Evolutionary conservation across 2,329 filamentous ascomycete species (phyloP).

Genomic region (Pestalotiopsis sp.): DNA sequence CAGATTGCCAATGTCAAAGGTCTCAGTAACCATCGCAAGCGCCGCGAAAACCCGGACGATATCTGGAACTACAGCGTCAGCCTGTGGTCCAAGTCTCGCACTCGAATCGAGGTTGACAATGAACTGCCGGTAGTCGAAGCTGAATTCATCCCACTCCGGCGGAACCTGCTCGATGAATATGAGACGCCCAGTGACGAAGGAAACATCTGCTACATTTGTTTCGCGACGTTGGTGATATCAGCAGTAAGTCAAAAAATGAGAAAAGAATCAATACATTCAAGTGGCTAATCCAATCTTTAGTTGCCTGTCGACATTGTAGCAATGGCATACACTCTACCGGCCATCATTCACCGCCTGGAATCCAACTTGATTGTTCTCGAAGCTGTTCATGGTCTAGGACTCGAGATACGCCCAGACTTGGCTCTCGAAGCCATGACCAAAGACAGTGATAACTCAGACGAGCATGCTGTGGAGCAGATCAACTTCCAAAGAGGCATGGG

Average conservation of each 20-base stretch:
- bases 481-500: conserved; percentile 87
- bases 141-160: conserved; percentile 72
- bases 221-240: conserved; percentile 78
- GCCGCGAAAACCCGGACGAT: conserved; percentile 43
- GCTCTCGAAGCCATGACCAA: conserved; percentile 93
- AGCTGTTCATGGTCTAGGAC: conserved; percentile 65
- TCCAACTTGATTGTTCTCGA: conserved; percentile 80
- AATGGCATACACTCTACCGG: conserved; percentile 77
- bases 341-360: conserved; percentile 83
- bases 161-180: conserved; percentile 79
- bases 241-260: conserved; percentile 53
- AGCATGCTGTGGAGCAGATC: conserved; percentile 67
- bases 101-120: conserved; percentile 55
- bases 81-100: conserved; percentile 64
- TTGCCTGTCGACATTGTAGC: conserved; percentile 70
- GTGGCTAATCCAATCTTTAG: conserved; percentile 38
- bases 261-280: neutral
- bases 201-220: conserved; percentile 67
- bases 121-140: conserved; percentile 83
- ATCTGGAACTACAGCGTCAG: conserved; percentile 88
- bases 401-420: conserved; percentile 67
- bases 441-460: conserved; percentile 82
- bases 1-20: conserved; percentile 59
- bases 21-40: conserved; percentile 46
- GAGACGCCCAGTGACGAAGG: conserved; percentile 53